Conservation (phyloP, 441 rosid species). For the Metrosideros polymorpha region DNA sequence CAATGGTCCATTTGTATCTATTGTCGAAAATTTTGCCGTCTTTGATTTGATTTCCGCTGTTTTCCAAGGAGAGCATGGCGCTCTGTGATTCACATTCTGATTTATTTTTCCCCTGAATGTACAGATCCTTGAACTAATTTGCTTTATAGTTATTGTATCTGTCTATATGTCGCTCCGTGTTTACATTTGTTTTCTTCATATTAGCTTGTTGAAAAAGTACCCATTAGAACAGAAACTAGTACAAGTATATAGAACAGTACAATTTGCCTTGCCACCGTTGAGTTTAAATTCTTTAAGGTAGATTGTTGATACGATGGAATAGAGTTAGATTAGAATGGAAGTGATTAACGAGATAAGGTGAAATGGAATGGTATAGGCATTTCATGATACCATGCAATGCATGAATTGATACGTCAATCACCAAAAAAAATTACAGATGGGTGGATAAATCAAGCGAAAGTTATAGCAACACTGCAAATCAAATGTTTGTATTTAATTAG, state of each 20-base stretch:
- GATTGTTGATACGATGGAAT: background rate
- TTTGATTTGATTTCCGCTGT: background rate
- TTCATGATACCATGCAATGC: background rate
- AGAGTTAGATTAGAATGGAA: background rate
- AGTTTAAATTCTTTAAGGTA: background rate
- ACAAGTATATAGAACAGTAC: background rate
- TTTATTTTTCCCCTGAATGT: background rate
- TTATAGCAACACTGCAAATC: background rate
- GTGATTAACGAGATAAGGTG: background rate
- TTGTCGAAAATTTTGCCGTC: background rate
- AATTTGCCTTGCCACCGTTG: background rate
- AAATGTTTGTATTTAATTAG: background rate
- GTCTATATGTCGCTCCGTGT: background rate
- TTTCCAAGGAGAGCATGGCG: background rate
- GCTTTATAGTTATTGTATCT: background rate
- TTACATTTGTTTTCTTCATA: background rate
- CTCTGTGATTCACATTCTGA: background rate
- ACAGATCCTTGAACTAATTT: background rate
- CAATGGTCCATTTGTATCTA: background rate
- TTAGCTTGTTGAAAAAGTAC: background rate
- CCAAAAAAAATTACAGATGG: background rate
- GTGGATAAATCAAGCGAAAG: background rate
- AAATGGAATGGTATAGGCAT: background rate
- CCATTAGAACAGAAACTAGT: background rate
- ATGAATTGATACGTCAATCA: background rate